Conservation (phyloP, 202 grass and related monocot genomes). For the Zoysia matrella region DNA sequence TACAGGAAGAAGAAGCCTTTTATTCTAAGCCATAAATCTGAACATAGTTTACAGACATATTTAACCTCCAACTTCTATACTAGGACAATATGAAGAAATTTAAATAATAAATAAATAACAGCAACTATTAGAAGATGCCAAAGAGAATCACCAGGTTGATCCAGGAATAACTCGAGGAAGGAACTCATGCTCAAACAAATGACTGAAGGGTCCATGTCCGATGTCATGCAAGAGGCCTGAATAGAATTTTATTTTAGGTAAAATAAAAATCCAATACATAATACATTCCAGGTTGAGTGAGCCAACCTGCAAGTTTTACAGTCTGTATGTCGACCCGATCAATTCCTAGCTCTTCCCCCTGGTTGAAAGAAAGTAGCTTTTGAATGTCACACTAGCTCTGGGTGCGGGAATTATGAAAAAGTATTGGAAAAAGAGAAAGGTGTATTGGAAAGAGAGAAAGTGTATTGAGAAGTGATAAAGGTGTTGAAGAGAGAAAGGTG, state of each 20-base stretch:
- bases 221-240: conserved; percentile 93
- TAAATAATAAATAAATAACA: conserved; percentile 3
- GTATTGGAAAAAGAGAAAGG: too few relatives aligned
- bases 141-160: conserved; percentile 68
- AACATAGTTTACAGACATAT: conserved; percentile 4
- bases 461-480: too few relatives aligned
- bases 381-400: too few relatives aligned
- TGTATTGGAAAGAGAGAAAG: too few relatives aligned
- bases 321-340: conserved; percentile 76
- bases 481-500: too few relatives aligned
- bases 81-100: conserved; percentile 21
- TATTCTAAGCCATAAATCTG: neutral
- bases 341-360: conserved; percentile 83
- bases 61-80: neutral
- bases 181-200: conserved; percentile 96
- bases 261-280: conserved; percentile 27
- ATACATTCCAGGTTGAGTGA: conserved; percentile 6
- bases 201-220: conserved; percentile 95
- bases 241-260: conserved; percentile 27
- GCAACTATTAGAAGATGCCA: conserved; percentile 21
- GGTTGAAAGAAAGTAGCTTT: conserved; percentile 23
- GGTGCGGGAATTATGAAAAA: too few relatives aligned
- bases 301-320: conserved; percentile 88
- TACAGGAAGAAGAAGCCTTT: neutral
- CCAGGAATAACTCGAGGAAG: conserved; percentile 73